Conservation (phyloP, 2,329 filamentous ascomycete genomes). For the Diplodia corticola region DNA sequence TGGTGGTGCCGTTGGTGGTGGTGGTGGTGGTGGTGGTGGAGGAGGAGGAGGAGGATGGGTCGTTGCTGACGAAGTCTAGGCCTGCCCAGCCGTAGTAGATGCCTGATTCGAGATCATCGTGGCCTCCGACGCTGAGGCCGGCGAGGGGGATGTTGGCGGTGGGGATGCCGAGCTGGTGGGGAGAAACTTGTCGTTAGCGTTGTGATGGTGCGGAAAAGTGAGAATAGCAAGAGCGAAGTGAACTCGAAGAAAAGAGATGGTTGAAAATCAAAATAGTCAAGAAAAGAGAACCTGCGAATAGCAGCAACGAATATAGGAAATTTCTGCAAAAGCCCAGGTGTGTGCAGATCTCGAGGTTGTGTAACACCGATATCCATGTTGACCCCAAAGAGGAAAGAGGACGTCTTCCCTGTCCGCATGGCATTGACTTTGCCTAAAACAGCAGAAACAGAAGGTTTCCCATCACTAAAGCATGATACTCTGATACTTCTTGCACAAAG, state of each 20-base stretch:
- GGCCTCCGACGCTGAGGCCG: conserved; percentile 68
- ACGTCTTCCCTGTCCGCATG: background rate
- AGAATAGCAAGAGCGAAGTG: background rate
- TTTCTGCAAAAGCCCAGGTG: background rate
- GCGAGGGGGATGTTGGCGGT: conserved; percentile 81
- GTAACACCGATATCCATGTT: background rate
- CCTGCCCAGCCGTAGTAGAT: conserved; percentile 94
- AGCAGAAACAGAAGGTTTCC: background rate
- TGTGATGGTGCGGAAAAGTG: background rate
- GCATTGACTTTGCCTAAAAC: background rate
- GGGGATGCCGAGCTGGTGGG: conserved; percentile 75
- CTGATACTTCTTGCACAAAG: background rate
- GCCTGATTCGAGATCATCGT: conserved; percentile 66
- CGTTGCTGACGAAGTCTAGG: conserved; percentile 55
- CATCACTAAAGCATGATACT: background rate
- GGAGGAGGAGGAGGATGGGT: too few species aligned
- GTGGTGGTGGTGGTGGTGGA: background rate
- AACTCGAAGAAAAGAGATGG: background rate
- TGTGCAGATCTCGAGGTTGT: background rate
- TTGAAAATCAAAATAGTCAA: background rate
- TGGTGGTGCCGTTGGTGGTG: background rate
- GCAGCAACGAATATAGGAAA: background rate
- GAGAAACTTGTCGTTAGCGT: background rate
- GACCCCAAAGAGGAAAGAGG: background rate
- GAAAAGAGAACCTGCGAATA: background rate